A percentile compares a stretch with the other conserved stretches of the same genome.
phyloP scores from a whole-genome alignment of 306 rosid genomes.

The Rubus parviflorus region DNA sequence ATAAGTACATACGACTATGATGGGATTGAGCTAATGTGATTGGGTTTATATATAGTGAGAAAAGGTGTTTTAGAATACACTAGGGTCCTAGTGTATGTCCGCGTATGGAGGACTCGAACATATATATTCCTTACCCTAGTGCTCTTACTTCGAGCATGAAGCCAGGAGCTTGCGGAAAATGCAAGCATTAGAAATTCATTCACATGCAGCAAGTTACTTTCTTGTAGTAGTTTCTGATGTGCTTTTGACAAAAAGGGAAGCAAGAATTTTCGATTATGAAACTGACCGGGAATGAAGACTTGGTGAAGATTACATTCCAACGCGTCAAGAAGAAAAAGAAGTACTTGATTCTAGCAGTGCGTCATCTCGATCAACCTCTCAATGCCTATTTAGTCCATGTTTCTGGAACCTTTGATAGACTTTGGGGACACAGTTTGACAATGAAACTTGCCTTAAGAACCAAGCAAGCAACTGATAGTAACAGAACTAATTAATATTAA shows the following conservation, averaged over 20 bases:
- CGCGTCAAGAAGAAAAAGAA: neutral
- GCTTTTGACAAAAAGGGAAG: neutral
- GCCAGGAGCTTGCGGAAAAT: neutral
- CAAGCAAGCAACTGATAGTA: neutral
- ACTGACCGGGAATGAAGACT: neutral
- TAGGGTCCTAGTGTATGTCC: too few relatives aligned
- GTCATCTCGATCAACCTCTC: neutral
- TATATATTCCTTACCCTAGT: too few relatives aligned
- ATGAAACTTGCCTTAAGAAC: neutral
- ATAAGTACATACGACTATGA: too few relatives aligned
- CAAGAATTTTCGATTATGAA: neutral
- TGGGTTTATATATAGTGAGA: too few relatives aligned
- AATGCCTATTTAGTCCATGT: neutral
- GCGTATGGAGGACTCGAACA: too few relatives aligned
- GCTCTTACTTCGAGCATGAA: too few relatives aligned
- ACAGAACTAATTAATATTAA: too few relatives aligned
- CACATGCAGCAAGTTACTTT: neutral
- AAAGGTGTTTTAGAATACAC: too few relatives aligned
- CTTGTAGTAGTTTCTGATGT: too few relatives aligned
- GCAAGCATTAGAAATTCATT: neutral
- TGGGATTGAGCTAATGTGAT: too few relatives aligned
- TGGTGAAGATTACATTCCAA: neutral
- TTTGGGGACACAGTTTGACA: neutral
- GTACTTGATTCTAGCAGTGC: neutral
- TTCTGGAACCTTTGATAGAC: neutral